A percentile compares a stretch with the other conserved stretches of the same genome.
These are phyloP conservation scores for Annulohypoxylon nitens DNA, from an alignment of 495 filamentous ascomycete species.

Conservation along the genomic window DNA sequence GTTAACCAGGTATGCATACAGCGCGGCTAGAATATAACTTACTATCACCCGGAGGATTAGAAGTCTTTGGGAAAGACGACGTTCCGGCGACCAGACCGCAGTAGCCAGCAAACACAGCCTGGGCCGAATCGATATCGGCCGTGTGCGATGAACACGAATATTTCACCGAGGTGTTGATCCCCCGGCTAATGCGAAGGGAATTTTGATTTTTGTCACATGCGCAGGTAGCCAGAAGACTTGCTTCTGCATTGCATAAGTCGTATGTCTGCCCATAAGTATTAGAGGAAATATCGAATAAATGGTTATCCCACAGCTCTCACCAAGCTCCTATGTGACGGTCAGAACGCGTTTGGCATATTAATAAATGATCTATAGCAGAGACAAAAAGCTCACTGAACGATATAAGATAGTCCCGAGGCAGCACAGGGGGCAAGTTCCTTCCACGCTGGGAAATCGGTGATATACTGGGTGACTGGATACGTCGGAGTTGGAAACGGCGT, in stretches of 20 bases:
- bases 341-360: constrained; percentile 2
- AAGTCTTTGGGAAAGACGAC: constrained; percentile 58
- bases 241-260: constrained; percentile 54
- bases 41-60: constrained; percentile 61
- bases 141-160: constrained; percentile 55
- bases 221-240: constrained; percentile 59
- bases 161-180: constrained; percentile 58
- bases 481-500: constrained; percentile 55
- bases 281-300: constrained; percentile 10
- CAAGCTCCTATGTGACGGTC: constrained; percentile 50
- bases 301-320: constrained; percentile 41
- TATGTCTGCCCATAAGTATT: constrained; percentile 45
- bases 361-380: neutral
- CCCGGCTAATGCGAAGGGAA: constrained; percentile 52
- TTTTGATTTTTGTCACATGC: constrained; percentile 64
- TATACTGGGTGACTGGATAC: constrained; percentile 56
- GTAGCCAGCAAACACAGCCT: constrained; percentile 63
- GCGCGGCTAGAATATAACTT: constrained; percentile 20
- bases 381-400: constrained; percentile 52
- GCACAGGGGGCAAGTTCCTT: constrained; percentile 62
- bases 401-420: constrained; percentile 53
- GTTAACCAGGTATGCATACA: neutral
- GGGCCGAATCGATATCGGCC: constrained; percentile 60
- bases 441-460: constrained; percentile 62
- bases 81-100: constrained; percentile 62